Percentiles rank a stretch among this genome's conserved stretches.
Evolutionary conservation across 2,329 filamentous ascomycete genomes (phyloP).

Genomic region (Clarireedia hainanense): DNA sequence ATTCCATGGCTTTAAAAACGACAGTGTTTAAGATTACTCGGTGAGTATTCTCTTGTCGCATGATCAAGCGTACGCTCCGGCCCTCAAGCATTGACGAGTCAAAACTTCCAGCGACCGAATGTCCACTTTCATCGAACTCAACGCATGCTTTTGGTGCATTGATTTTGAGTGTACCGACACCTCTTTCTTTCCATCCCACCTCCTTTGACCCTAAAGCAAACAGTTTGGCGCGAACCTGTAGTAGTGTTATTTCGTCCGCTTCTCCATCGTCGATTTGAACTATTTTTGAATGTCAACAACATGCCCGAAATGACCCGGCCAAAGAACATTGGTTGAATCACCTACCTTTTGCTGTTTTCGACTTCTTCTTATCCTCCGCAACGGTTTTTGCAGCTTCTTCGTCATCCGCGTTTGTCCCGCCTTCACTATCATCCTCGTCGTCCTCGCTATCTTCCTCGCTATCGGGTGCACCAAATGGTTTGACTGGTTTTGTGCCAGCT

Average conservation of each 20-base stretch:
- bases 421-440: slow-evolving; percentile 35
- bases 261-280: slow-evolving; percentile 77
- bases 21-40: slow-evolving; percentile 81
- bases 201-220: slow-evolving; percentile 62
- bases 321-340: slow-evolving; percentile 8
- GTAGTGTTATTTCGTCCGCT: slow-evolving; percentile 67
- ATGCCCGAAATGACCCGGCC: neutral
- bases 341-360: slow-evolving; percentile 62
- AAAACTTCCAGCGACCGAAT: slow-evolving; percentile 44
- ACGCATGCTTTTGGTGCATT: slow-evolving; percentile 59
- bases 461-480: slow-evolving; percentile 70
- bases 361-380: slow-evolving; percentile 55
- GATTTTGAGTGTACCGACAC: slow-evolving; percentile 74
- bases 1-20: slow-evolving; percentile 69
- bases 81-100: slow-evolving; percentile 46
- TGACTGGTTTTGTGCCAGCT: slow-evolving; percentile 51
- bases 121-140: slow-evolving; percentile 45
- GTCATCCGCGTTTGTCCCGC: slow-evolving; percentile 35
- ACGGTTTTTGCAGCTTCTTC: slow-evolving; percentile 41
- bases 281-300: neutral
- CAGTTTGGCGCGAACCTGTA: slow-evolving; percentile 74
- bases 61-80: slow-evolving; percentile 63
- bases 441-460: slow-evolving; percentile 51
- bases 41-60: slow-evolving; percentile 85
- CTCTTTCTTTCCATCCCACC: slow-evolving; percentile 79